Evolutionary conservation across 1,139 yeast species (phyloP).

Genomic region (Lodderomyces oxycetoniae): DNA sequence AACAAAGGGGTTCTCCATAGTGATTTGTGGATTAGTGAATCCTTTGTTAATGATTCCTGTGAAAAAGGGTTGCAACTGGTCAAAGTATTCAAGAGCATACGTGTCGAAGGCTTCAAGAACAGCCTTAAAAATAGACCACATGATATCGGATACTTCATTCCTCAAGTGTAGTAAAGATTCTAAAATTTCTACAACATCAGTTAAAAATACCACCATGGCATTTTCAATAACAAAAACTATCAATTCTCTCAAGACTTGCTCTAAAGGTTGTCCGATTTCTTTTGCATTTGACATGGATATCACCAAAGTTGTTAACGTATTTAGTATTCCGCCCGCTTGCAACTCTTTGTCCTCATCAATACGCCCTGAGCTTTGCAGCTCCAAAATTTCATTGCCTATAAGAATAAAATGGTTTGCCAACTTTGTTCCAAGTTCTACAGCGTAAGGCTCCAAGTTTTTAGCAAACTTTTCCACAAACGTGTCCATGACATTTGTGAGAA

Average conservation of each 20-base stretch:
- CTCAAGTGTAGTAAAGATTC: constrained; percentile 45
- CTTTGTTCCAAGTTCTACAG: constrained; percentile 44
- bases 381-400: constrained; percentile 43
- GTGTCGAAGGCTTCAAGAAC: constrained; percentile 48
- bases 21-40: constrained; percentile 30
- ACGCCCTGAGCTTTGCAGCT: constrained; percentile 23
- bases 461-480: constrained; percentile 52
- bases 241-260: constrained; percentile 37
- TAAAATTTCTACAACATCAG: constrained; percentile 47
- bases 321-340: constrained; percentile 49
- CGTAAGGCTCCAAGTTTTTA: constrained; percentile 51
- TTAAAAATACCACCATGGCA: constrained; percentile 43
- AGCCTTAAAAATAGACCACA: constrained; percentile 44
- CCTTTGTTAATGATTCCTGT: constrained; percentile 47
- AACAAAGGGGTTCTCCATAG: constrained; percentile 36
- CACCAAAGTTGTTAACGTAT: constrained; percentile 49
- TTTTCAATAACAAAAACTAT: constrained; percentile 46
- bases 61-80: constrained; percentile 46
- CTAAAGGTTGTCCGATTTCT: constrained; percentile 38
- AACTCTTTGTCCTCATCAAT: constrained; percentile 44
- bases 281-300: constrained; percentile 49
- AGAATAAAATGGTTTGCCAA: constrained; percentile 45
- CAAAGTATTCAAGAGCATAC: constrained; percentile 51
- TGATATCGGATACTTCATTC: constrained; percentile 38
- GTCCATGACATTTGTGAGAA: constrained; percentile 53